Evolutionary conservation across 805 yeast species (phyloP), one percentile per base, ranked within the genome.

Genomic region (Yueomyces sinensis): DNA sequence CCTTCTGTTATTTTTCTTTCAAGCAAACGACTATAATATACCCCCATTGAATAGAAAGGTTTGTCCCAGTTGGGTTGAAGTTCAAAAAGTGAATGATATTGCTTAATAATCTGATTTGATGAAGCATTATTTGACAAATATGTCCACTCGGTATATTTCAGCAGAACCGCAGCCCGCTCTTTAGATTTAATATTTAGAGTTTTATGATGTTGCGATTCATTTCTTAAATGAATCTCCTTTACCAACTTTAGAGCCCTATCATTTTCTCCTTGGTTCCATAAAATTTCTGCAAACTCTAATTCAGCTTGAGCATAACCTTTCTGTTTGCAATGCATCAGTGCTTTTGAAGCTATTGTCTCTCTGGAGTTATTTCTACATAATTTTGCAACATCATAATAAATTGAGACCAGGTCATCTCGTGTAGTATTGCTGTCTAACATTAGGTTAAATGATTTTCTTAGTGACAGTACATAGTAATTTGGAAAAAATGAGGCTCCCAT

Each of bases 261-360:
- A 39, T 74, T 82, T 41, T 84, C 93, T 1, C 94, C 95, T 49
- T 82, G 83, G 3, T 75, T 78, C 96, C 97, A 89, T 28, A 84
- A 56, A 7, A 91, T 64, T 37, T 81, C 76, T 0, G 95, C 78
- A 53, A 80, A 78, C 50, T 86, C 94, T 28, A 80, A 56, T 38
- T 76, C 78, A 5, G 81, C 76, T 17, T 62, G 61, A 5, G 56
- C 49, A 20, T 62, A 57, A 1, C 48, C 43, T 29, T 41, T 43
- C 17, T 52, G 38, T 23, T 35, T 41, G 38, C 46, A 59, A 41
- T 1, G 83, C 84, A 45, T 73, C 65, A 80, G 69, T 7, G 76
- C 66, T 16, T 75, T 68, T 2, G 83, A 74, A 0, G 95, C 79
- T 27, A 83, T 63, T 45, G 82, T 91, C 3, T 77, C 58, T 39